phyloP scores from a whole-genome alignment of 2,329 filamentous ascomycete species.

The Thielaviopsis punctulata region DNA sequence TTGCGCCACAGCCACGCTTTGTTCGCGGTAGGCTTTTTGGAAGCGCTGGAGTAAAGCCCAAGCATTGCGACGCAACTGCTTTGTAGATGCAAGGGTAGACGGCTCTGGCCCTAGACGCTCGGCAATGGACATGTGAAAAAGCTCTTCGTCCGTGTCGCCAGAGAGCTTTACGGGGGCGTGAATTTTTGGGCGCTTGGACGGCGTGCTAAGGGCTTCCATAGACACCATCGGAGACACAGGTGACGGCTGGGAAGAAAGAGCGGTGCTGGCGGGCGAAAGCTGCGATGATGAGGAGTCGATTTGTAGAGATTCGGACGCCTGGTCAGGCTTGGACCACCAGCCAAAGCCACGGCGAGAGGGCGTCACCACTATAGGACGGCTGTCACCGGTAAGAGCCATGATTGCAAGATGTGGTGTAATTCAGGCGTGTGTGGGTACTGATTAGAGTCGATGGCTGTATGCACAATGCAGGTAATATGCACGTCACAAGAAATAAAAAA shows the following conservation, averaged over 20 bases:
- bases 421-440: neutral
- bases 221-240: slow-evolving; percentile 28
- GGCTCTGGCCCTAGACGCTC: slow-evolving; percentile 26
- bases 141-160: slow-evolving; percentile 29
- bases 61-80: slow-evolving; percentile 25
- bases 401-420: neutral
- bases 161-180: neutral
- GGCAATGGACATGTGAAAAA: slow-evolving; percentile 38
- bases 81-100: slow-evolving; percentile 6
- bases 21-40: slow-evolving; percentile 40
- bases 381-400: slow-evolving; percentile 8
- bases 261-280: neutral
- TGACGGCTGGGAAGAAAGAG: slow-evolving; percentile 18
- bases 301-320: neutral
- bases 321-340: slow-evolving; percentile 7
- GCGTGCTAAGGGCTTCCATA: slow-evolving; percentile 21
- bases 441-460: neutral
- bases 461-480: neutral
- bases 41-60: slow-evolving; percentile 36
- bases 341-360: slow-evolving; percentile 4
- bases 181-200: neutral
- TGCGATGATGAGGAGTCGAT: slow-evolving; percentile 11
- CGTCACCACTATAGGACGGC: slow-evolving; percentile 7
- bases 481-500: neutral
- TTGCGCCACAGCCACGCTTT: slow-evolving; percentile 32